These are phyloP conservation scores for Euphorbia corollata DNA, from an alignment of 441 rosid genomes.

Conservation along the genomic window DNA sequence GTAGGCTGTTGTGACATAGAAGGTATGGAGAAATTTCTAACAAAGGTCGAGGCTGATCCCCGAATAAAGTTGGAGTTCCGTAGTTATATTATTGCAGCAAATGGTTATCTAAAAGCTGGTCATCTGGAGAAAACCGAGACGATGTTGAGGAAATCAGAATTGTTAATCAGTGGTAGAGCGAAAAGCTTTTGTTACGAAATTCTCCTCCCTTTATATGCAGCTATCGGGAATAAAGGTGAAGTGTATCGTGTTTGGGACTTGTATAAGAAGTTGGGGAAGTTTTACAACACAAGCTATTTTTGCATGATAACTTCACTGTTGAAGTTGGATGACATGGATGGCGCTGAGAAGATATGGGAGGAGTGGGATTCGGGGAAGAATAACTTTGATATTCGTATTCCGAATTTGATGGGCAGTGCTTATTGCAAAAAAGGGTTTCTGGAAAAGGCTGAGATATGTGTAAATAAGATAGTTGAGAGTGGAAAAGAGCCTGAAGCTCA, in stretches of 20 bases:
- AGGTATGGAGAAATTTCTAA: slow-evolving; percentile 34
- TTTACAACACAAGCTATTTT: slow-evolving; percentile 23
- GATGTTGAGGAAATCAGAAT: slow-evolving; percentile 30
- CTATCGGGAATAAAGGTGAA: slow-evolving; percentile 32
- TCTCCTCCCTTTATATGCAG: slow-evolving; percentile 30
- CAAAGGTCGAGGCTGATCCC: slow-evolving; percentile 32
- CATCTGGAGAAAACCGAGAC: slow-evolving; percentile 26
- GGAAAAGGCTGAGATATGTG: slow-evolving; percentile 33
- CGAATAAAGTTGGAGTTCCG: slow-evolving; percentile 24
- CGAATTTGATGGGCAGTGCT: slow-evolving; percentile 29
- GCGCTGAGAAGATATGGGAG: no score
- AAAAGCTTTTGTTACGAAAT: slow-evolving; percentile 23
- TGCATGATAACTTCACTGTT: slow-evolving; percentile 25
- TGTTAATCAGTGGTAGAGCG: neutral
- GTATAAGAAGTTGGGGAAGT: slow-evolving; percentile 18
- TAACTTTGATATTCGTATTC: slow-evolving; percentile 27
- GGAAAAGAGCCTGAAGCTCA: slow-evolving; percentile 28
- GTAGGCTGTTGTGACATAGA: slow-evolving; percentile 25
- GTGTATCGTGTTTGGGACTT: slow-evolving; percentile 36
- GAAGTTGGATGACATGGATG: slow-evolving; percentile 27
- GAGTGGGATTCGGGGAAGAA: slow-evolving; percentile 8
- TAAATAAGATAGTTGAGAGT: slow-evolving; percentile 24
- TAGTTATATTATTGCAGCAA: slow-evolving; percentile 26
- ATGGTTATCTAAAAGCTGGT: slow-evolving; percentile 34
- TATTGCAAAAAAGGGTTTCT: slow-evolving; percentile 29